Evolutionary conservation across 768 basidiomycete genomes (phyloP), one percentile per base, ranked within the genome.

Genomic region (Bullera alba): DNA sequence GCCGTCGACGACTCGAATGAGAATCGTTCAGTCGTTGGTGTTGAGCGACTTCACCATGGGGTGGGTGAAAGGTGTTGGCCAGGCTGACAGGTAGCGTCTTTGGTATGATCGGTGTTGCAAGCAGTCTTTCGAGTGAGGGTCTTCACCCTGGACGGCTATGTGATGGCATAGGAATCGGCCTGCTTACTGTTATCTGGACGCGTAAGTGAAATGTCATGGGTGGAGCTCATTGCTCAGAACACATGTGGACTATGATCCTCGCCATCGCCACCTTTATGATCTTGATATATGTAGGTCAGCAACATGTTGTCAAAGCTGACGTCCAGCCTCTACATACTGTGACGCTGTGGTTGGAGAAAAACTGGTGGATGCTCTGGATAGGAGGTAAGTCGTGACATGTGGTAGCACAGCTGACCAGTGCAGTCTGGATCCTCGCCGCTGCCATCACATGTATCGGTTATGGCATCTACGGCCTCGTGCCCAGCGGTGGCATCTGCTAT

Each of bases 211-310:
- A 14, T 41, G 35, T 32, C 28, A 16, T 28, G 14, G 15, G n/a
- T 14, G 53, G 26, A 43, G 32, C 7, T 15, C 36, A 15, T 7
- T 36, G 21, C n/a, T 22, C 42, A 65, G 71, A 74, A 58, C 73
- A 74, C 48, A 41, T 73, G 10, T 73, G 71, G 69, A 74, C 71
- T 3, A 53, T 73, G 7, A 41, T 56, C n/a, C 53, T 74, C 2
- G 71, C 70, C 27, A 42, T 69, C 10, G 64, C 66, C 19, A 74
- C 73, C 1, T 74, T 65, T 37, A 59, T 74, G 56, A 73, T 74
- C 51, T 60, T 74, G 22, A 69, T 72, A 43, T 65, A 73, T 39
- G 70, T 70, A 38, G 51, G 70, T 64, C 15, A 17, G n/a, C 32
- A 14, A 2, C 14, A 16, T 22, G n/a, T 26, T 14, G 14, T 15